Percentiles rank a stretch among this genome's conserved stretches.
phyloP scores from a whole-genome alignment of 805 yeast species.

The Clavispora carvajalis region DNA sequence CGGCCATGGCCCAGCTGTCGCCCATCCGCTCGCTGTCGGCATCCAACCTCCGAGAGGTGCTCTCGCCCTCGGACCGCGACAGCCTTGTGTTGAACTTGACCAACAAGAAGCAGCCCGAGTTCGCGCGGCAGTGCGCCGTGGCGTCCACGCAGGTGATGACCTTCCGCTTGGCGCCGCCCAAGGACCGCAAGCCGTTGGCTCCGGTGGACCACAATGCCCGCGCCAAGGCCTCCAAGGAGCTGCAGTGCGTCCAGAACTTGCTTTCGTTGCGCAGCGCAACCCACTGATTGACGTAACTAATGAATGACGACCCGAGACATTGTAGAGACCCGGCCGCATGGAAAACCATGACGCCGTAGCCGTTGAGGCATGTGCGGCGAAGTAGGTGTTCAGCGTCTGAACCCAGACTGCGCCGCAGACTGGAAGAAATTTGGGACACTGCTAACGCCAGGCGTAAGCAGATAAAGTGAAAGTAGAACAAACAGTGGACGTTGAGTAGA shows the following conservation, averaged over 20 bases:
- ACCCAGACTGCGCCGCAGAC: too few species aligned
- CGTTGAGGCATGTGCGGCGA: too few species aligned
- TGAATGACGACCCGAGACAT: not conserved
- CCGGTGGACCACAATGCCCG: constrained; percentile 8
- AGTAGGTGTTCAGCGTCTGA: too few species aligned
- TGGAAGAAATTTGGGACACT: too few species aligned
- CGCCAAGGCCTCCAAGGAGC: constrained; percentile 7
- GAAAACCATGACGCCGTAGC: too few species aligned
- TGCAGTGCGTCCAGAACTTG: constrained; percentile 14
- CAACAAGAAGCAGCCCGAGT: constrained; percentile 16
- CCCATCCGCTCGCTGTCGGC: constrained; percentile 11
- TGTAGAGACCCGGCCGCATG: too few species aligned
- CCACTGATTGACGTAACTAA: constrained; percentile 2
- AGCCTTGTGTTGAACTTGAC: constrained; percentile 14
- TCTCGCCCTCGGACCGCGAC: constrained; percentile 6
- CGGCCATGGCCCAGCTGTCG: constrained; percentile 12
- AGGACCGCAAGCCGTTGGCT: constrained; percentile 15
- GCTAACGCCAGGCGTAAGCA: too few species aligned
- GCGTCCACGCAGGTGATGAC: constrained; percentile 15
- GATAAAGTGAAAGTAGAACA: too few species aligned
- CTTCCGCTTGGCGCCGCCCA: constrained; percentile 11
- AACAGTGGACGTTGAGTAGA: too few species aligned
- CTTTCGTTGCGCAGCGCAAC: constrained; percentile 14
- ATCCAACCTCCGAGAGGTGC: constrained; percentile 5
- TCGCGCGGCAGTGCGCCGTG: constrained; percentile 11